Percentiles rank a stretch among this genome's conserved stretches.
Evolutionary conservation across 1,139 yeast species (phyloP).

Genomic region (Nakaseomyces kungkrabaensis): DNA sequence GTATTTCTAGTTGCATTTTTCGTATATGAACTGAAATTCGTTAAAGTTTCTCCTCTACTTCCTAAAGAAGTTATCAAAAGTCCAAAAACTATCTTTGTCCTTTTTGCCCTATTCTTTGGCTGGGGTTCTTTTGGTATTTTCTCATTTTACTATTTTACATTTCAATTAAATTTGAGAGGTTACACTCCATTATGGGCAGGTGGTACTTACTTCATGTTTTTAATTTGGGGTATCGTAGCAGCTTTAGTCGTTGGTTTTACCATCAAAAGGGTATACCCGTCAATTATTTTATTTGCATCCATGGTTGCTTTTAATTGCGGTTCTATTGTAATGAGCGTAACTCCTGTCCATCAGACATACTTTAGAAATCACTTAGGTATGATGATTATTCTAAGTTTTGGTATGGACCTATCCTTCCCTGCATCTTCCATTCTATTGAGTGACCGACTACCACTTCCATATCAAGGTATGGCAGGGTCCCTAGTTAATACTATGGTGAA

Average conservation of each 20-base stretch:
- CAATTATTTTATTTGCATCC: constrained; percentile 37
- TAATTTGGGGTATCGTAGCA: constrained; percentile 40
- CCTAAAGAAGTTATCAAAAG: constrained; percentile 37
- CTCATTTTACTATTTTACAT: constrained; percentile 33
- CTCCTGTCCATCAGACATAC: constrained; percentile 42
- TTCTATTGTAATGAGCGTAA: constrained; percentile 37
- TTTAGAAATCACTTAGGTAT: constrained; percentile 40
- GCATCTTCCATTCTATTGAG: constrained; percentile 46
- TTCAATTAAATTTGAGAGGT: constrained; percentile 37
- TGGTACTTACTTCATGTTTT: constrained; percentile 38
- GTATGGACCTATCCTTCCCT: constrained; percentile 52
- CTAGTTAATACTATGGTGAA: constrained; percentile 45
- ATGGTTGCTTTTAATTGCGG: constrained; percentile 41
- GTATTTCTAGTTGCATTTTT: constrained; percentile 28
- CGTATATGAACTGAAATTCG: constrained; percentile 24
- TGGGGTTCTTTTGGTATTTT: constrained; percentile 55
- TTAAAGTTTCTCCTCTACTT: constrained; percentile 34
- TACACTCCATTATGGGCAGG: constrained; percentile 38
- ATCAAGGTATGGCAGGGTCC: constrained; percentile 56
- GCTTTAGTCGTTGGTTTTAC: constrained; percentile 36
- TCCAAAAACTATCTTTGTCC: constrained; percentile 29
- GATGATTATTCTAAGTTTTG: constrained; percentile 43
- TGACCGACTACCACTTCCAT: constrained; percentile 39
- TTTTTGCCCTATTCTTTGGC: constrained; percentile 33
- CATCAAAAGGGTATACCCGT: constrained; percentile 37